Base-by-base conservation (phyloP, 495 filamentous ascomycete species). In the Sphaerosporella brunnea region DNA sequence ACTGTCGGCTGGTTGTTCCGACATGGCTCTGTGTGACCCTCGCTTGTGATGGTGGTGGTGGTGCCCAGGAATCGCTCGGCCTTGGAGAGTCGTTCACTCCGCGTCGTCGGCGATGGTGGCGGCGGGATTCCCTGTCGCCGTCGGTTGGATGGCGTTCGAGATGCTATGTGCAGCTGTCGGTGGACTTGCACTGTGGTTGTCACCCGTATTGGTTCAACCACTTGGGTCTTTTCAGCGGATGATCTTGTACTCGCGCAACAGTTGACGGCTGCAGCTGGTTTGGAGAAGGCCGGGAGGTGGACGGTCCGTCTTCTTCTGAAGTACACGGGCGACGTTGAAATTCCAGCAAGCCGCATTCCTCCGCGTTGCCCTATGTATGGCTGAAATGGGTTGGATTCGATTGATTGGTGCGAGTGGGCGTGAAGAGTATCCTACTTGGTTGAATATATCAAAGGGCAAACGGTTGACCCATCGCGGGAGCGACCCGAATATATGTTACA, bases 281-380 rank as follows among this genome's bases (percentile, higher is more conserved):
- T 26, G 20, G 13, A 26, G 21, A 23, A n/a, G 23, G 40, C 26
- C 21, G 40, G 40, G n/a, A 25, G 13, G 18, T 40, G 15, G 37
- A 10, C n/a, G n/a, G 28, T 7, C 28, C 7, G 5, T 32, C 37
- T 13, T 40, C 37, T 15, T 26, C 20, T 24, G 40, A n/a, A 26
- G 21, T 43, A 26, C 21, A 43, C 40, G 23, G 13, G 40, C 13
- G 40, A 43, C 24, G 40, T 25, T 8, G 40, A 43, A 20, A 25
- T 25, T 43, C 40, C 26, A 11, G 20, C 40, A 43, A 43, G 40
- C 23, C 8, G 40, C 40, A 43, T 43, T 43, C 40, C 40, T 43
- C 40, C 40, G 40, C 26, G 40, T 37, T 15, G 35, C 28, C 7
- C 7, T 32, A 13, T 5, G 28, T 5, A 32, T 5, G 28, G 13